phyloP scores from a whole-genome alignment of 371 early-diverging fungal genomes.

The Paramicrosporidium saccamoebae region DNA sequence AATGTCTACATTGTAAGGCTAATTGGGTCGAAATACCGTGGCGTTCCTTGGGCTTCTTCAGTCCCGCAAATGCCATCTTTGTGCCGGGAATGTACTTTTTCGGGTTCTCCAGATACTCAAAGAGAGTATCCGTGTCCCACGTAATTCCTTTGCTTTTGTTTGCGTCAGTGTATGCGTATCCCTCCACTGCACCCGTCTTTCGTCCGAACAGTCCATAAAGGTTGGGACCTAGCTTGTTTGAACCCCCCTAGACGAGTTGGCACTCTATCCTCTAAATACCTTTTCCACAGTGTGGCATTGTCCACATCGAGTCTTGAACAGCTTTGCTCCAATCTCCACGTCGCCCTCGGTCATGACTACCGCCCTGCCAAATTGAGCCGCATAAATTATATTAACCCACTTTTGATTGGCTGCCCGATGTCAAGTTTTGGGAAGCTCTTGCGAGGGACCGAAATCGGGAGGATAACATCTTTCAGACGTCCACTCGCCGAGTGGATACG shows the following conservation, averaged over 20 bases:
- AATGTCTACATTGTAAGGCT: conserved; percentile 41
- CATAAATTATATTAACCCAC: too few relatives aligned
- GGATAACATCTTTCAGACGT: too few relatives aligned
- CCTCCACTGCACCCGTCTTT: conserved; percentile 45
- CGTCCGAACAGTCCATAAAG: conserved; percentile 70
- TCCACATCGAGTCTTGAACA: conserved; percentile 94
- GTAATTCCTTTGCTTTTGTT: conserved; percentile 53
- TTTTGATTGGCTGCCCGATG: too few relatives aligned
- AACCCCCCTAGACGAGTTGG: conserved; percentile 16
- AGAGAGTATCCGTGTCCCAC: conserved; percentile 57
- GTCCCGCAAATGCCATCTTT: conserved; percentile 93
- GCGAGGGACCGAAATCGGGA: too few relatives aligned
- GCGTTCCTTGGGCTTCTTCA: conserved; percentile 74
- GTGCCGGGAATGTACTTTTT: conserved; percentile 88
- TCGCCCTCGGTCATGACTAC: too few relatives aligned
- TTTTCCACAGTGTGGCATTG: conserved; percentile 82
- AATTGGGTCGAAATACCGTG: background rate
- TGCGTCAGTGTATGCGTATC: conserved; percentile 73
- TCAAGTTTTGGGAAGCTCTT: too few relatives aligned
- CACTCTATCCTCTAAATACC: background rate
- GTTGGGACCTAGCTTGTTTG: conserved; percentile 88
- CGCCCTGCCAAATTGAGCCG: too few relatives aligned
- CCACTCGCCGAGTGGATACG: too few relatives aligned
- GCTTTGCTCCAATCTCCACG: conserved; percentile 49
- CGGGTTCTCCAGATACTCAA: conserved; percentile 78